Evolutionary conservation across 1,284 basidiomycete genomes (phyloP), one percentile per base, ranked within the genome.

Genomic region (Ustilago bromivora): DNA sequence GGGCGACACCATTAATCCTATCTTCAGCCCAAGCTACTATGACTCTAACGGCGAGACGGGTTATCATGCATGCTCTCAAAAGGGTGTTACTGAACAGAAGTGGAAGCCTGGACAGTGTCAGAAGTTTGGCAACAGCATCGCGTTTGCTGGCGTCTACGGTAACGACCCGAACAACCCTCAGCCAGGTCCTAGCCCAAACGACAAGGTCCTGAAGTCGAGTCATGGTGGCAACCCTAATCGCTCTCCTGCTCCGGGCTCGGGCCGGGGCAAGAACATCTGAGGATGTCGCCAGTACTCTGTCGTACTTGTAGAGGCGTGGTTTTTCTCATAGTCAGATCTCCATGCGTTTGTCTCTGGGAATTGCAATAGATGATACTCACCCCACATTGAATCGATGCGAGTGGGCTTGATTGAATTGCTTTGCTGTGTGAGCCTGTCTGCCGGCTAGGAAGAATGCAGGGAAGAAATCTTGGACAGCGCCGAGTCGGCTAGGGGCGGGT

Each of bases 111-210:
- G 64, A 38, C 35, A 41, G 17, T 76, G 74, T 36, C 69, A 76
- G 53, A 71, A 66, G 58, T 6, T 69, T 23, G 23, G 28, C 15
- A 60, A 41, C 8, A 23, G 54, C 3, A 46, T 57, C 15, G 57
- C 54, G 43, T 76, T 68, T 40, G 74, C 67, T 12, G 74, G 74
- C 13, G 54, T 76, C 8, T 76, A 64, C 15, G 69, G 69, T n/a
- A 58, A 56, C 13, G 73, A 76, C 31, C 51, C 57, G 17, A 1
- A 32, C 3, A 36, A 36, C 32, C 58, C 61, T 13, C 74, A 62
- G 46, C 59, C 58, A 8, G 13, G 2, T 35, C 74, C 66, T 2
- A 47, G 34, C 0, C 46, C 17, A 0, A 40, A 41, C 1, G 69
- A 65, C 19, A 66, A 66, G 61, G 47, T 71, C 23, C 19, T 76